phyloP scores from a whole-genome alignment of 83 land plant genomes.

The Picea abies region DNA sequence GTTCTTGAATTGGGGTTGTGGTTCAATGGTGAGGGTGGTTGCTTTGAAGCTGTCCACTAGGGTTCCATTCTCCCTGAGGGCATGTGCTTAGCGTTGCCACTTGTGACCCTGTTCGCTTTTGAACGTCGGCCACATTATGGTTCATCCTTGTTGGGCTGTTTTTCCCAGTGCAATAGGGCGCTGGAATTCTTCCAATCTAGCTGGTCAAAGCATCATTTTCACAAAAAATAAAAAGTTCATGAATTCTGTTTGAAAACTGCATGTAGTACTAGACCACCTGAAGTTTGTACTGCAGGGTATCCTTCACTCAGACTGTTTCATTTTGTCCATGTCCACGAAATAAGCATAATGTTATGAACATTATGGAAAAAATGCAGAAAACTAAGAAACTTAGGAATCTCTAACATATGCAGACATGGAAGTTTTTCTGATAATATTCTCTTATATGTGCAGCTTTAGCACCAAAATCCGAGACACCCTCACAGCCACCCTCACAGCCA shows the following conservation, averaged over 20 bases:
- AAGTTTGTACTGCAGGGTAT: not conserved
- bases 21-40: not conserved
- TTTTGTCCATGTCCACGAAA: not conserved
- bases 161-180: no score
- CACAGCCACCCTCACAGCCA: not conserved
- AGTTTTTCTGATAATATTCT: constrained; percentile 8
- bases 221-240: no score
- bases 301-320: not conserved
- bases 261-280: not conserved
- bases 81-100: no score
- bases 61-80: no score
- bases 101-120: no score
- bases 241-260: not conserved
- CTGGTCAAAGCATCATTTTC: no score
- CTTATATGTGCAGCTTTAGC: constrained; percentile 2
- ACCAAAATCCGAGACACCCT: constrained; percentile 4
- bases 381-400: not conserved
- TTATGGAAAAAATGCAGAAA: not conserved
- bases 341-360: not conserved
- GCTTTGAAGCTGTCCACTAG: no score
- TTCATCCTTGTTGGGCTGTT: no score
- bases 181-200: no score
- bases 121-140: no score
- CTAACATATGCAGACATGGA: not conserved
- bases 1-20: no score